Evolutionary conservation across 768 basidiomycete species (phyloP).

Genomic region (Mycena leptocephala): DNA sequence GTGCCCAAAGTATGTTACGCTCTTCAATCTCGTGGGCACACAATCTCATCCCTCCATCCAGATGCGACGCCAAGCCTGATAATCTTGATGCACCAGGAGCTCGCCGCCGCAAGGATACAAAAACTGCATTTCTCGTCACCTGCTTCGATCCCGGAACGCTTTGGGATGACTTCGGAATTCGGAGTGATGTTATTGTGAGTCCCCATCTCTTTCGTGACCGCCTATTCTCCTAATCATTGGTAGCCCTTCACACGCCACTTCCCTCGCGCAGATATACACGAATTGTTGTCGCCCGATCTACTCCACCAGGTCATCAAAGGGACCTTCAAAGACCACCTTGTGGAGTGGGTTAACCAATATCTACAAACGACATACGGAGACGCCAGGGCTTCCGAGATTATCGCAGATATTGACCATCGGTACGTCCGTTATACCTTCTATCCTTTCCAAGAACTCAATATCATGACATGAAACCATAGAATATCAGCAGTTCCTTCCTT

Average conservation of each 20-base stretch:
- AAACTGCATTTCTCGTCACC: neutral
- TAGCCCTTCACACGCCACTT: conserved; percentile 1
- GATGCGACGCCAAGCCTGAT: neutral
- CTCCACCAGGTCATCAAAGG: too few relatives aligned
- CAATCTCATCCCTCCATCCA: neutral
- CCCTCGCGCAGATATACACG: conserved; percentile 33
- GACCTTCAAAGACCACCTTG: conserved; percentile 52
- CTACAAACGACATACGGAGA: neutral
- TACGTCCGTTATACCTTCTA: neutral
- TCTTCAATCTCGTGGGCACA: too few relatives aligned
- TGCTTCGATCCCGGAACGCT: conserved; percentile 37
- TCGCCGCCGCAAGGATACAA: conserved; percentile 32
- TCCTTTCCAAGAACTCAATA: too few relatives aligned
- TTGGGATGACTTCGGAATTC: conserved; percentile 54
- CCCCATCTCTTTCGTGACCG: neutral
- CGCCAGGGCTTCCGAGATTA: neutral
- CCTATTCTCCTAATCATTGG: too few relatives aligned
- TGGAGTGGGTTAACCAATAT: conserved; percentile 28
- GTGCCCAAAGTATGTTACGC: conserved; percentile 36
- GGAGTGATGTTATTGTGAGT: conserved; percentile 50
- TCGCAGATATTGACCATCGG: conserved; percentile 5
- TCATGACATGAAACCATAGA: too few relatives aligned
- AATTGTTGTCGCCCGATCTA: too few relatives aligned
- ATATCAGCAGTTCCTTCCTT: too few relatives aligned
- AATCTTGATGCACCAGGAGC: neutral